These are phyloP conservation scores for Spergularia azorica DNA, from an alignment of 179 eudicot genomes.

Conservation along the genomic window DNA sequence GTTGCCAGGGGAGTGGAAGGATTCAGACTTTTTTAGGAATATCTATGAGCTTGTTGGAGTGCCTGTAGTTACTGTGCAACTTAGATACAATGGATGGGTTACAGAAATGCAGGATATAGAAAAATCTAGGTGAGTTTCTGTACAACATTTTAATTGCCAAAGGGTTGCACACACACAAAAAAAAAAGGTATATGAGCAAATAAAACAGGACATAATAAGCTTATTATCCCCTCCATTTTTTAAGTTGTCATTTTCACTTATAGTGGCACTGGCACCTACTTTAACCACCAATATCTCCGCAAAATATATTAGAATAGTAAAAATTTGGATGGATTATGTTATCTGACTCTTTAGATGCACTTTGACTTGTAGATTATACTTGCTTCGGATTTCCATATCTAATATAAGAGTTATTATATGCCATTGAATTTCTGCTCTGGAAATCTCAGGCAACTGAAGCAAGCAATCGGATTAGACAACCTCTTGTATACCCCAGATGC, in stretches of 20 bases:
- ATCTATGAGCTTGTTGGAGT: slow-evolving; percentile 91
- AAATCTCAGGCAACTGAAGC: slow-evolving; percentile 15
- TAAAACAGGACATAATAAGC: not conserved
- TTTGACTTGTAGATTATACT: not conserved
- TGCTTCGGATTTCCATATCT: not conserved
- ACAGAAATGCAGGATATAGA: slow-evolving; percentile 89
- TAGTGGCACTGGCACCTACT: too few relatives aligned
- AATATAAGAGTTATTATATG: not conserved
- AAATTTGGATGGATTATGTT: not conserved
- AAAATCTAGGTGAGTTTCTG: slow-evolving; percentile 59
- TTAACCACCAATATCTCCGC: too few relatives aligned
- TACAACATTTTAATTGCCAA: not conserved
- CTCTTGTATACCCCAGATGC: slow-evolving; percentile 95
- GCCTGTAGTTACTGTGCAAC: slow-evolving; percentile 98
- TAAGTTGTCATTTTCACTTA: too few relatives aligned
- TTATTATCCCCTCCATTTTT: not conserved
- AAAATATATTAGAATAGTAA: too few relatives aligned
- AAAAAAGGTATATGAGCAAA: not conserved
- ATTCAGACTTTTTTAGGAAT: slow-evolving; percentile 72
- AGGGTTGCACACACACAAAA: not conserved
- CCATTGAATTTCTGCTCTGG: not conserved
- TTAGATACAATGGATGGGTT: slow-evolving; percentile 97
- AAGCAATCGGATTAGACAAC: slow-evolving; percentile 80
- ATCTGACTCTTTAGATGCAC: not conserved
- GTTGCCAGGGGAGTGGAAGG: slow-evolving; percentile 80